phyloP scores from a whole-genome alignment of 2,329 filamentous ascomycete genomes.

The Samsoniella hepiali region DNA sequence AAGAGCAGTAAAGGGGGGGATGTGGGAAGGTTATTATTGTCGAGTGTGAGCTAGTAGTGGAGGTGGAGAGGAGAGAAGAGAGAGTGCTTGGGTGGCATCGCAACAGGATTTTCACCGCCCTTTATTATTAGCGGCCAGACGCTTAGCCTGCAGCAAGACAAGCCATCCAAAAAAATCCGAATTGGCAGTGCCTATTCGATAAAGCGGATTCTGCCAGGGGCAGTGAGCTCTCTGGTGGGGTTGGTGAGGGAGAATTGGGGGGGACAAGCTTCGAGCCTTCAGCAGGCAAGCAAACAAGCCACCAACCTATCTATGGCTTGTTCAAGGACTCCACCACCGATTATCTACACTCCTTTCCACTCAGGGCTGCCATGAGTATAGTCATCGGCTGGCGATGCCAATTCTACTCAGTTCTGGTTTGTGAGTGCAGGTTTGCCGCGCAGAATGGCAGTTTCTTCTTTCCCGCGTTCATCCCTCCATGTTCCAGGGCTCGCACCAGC shows the following conservation, averaged over 20 bases:
- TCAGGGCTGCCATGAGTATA: neutral
- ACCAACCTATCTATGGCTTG: neutral
- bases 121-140: constrained; percentile 14
- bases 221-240: constrained; percentile 16
- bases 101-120: constrained; percentile 20
- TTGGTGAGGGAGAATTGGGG: constrained; percentile 5
- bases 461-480: neutral
- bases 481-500: neutral
- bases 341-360: neutral
- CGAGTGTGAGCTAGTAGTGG: constrained; percentile 13
- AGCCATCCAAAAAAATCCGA: constrained; percentile 2
- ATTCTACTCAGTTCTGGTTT: neutral
- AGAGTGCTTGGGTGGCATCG: constrained; percentile 7
- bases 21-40: constrained; percentile 18
- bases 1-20: constrained; percentile 16
- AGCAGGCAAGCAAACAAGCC: neutral
- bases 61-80: constrained; percentile 8
- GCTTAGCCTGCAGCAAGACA: neutral
- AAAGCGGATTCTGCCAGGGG: constrained; percentile 17
- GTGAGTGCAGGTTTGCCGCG: neutral
- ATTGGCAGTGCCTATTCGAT: neutral
- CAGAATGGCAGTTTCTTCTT: neutral
- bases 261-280: constrained; percentile 3
- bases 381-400: neutral
- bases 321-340: neutral